phyloP scores from a whole-genome alignment of 2,329 filamentous ascomycete species.

The Chlorencoelia australis region DNA sequence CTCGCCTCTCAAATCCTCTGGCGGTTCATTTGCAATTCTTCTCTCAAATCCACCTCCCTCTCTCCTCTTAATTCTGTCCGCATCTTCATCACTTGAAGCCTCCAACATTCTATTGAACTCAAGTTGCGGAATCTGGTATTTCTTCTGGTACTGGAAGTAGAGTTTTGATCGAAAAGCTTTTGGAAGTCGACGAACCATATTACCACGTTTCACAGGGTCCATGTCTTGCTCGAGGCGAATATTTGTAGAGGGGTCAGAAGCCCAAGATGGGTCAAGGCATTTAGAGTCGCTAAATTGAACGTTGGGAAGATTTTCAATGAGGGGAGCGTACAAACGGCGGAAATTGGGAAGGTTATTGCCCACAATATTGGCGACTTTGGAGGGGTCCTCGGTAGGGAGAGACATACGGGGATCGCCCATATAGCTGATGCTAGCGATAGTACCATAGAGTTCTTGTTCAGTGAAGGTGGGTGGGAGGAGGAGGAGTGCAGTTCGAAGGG shows the following conservation, averaged over 20 bases:
- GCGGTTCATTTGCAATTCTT: slow-evolving; percentile 64
- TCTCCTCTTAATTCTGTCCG: slow-evolving; percentile 57
- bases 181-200: slow-evolving; percentile 91
- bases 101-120: slow-evolving; percentile 83
- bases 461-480: slow-evolving; percentile 77
- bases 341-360: slow-evolving; percentile 86
- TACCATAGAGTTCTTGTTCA: slow-evolving; percentile 79
- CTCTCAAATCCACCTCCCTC: slow-evolving; percentile 80
- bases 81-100: slow-evolving; percentile 60
- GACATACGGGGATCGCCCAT: slow-evolving; percentile 94
- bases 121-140: slow-evolving; percentile 71
- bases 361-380: slow-evolving; percentile 92
- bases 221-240: slow-evolving; percentile 76
- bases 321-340: slow-evolving; percentile 77
- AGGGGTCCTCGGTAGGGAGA: slow-evolving; percentile 78
- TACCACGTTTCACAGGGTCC: slow-evolving; percentile 80
- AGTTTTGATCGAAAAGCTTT: slow-evolving; percentile 77
- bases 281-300: slow-evolving; percentile 62
- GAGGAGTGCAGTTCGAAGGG: slow-evolving; percentile 78
- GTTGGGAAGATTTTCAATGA: slow-evolving; percentile 86
- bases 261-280: slow-evolving; percentile 49
- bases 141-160: slow-evolving; percentile 91
- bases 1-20: slow-evolving; percentile 55
- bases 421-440: slow-evolving; percentile 88
- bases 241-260: slow-evolving; percentile 52